Evolutionary conservation across 202 grass and related monocot species (phyloP).

Genomic region (Dendrocalamus latiflorus): DNA sequence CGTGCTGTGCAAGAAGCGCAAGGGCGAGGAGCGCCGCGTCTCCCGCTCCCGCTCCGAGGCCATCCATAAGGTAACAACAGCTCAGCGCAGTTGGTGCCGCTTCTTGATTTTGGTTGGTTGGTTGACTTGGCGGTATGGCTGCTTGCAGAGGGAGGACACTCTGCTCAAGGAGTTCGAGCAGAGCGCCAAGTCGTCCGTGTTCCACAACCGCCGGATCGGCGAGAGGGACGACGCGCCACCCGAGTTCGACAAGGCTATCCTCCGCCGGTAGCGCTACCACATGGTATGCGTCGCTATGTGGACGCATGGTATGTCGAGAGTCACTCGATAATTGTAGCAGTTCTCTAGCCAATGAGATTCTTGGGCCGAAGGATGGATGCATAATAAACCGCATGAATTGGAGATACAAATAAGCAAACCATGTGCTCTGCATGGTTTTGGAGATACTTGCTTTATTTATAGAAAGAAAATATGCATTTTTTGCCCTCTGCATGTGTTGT

Average conservation of each 20-base stretch:
- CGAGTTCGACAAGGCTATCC: too few species aligned
- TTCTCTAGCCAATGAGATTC: background rate
- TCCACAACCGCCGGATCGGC: too few species aligned
- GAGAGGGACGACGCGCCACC: too few species aligned
- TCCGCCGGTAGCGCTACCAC: too few species aligned
- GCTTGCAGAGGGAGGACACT: background rate
- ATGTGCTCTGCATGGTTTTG: too few species aligned
- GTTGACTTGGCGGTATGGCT: constrained; percentile 12
- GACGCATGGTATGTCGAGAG: background rate
- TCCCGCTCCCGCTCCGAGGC: constrained; percentile 63
- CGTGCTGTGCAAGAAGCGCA: constrained; percentile 81
- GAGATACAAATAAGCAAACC: background rate
- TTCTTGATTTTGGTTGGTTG: background rate
- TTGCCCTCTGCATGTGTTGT: background rate
- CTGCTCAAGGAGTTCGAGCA: too few species aligned
- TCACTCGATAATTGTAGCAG: background rate
- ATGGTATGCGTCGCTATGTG: too few species aligned
- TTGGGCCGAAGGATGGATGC: background rate
- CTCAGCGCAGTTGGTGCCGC: too few species aligned
- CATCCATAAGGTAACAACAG: constrained; percentile 60
- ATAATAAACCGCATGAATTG: background rate
- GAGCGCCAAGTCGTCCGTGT: too few species aligned
- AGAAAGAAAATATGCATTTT: background rate
- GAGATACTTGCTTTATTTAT: background rate
- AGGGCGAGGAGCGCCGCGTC: constrained; percentile 77